Conservation (phyloP, 176 grass and related monocot species). For the Carex pumila region DNA sequence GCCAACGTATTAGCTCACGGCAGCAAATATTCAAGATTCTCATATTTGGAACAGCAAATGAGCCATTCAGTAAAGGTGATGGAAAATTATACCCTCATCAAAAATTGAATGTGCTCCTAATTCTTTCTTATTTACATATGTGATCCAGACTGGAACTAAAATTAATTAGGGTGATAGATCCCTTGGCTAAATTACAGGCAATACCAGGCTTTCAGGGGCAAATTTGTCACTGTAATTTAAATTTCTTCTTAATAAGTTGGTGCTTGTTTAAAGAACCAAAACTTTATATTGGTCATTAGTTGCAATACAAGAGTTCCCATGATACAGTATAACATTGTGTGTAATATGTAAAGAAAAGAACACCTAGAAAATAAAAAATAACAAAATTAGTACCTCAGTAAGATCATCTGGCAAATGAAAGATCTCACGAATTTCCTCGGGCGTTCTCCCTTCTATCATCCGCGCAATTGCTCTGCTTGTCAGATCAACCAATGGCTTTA, state of each 20-base stretch:
- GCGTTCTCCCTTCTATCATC: slow-evolving; percentile 98
- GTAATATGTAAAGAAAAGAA: neutral
- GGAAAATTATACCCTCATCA: neutral
- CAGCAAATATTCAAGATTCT: neutral
- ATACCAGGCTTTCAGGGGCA: neutral
- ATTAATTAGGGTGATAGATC: neutral
- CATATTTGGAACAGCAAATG: neutral
- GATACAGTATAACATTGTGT: neutral
- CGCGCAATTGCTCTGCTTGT: slow-evolving; percentile 95
- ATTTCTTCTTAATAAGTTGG: neutral
- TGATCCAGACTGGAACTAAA: neutral
- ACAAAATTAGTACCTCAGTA: slow-evolving; percentile 52
- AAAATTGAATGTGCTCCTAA: neutral
- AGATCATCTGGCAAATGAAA: slow-evolving; percentile 98
- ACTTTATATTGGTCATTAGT: neutral
- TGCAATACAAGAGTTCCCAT: neutral
- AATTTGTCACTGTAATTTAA: neutral
- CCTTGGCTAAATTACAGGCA: neutral
- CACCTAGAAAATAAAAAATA: slow-evolving; percentile 3
- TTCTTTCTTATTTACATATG: neutral
- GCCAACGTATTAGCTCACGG: neutral
- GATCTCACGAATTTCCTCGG: slow-evolving; percentile 97
- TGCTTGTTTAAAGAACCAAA: neutral
- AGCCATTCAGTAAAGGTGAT: neutral
- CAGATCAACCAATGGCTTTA: slow-evolving; percentile 96